Conservation (phyloP, 352 stramenopile genomes). For the Phytophthora macrochlamydospora region DNA sequence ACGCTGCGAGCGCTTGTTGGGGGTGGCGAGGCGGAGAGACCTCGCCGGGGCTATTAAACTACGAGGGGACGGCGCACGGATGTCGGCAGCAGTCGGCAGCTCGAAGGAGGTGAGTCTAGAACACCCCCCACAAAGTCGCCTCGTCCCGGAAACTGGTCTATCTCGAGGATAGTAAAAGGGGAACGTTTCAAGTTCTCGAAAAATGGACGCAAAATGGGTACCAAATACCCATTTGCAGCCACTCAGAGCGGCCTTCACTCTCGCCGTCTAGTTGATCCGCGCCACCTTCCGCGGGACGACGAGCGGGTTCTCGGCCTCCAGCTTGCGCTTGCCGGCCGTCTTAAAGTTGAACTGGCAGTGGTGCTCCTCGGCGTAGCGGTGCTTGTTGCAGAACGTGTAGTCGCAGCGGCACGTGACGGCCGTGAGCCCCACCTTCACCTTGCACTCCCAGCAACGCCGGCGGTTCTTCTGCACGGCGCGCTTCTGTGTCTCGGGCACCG, state of each 20-base stretch:
- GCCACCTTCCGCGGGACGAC: constrained; percentile 81
- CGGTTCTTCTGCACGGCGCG: constrained; percentile 85
- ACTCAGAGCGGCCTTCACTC: not conserved
- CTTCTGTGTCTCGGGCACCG: not conserved
- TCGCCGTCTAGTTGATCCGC: constrained; percentile 75
- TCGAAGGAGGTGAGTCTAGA: not conserved
- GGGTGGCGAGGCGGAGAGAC: constrained; percentile 4
- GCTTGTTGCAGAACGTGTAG: constrained; percentile 90
- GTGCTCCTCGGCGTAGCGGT: constrained; percentile 91
- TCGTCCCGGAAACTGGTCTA: constrained; percentile 19
- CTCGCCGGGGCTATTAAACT: constrained; percentile 29
- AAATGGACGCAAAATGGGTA: not conserved
- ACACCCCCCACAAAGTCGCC: not conserved
- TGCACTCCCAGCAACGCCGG: constrained; percentile 89
- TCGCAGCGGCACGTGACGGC: constrained; percentile 89
- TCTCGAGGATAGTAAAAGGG: constrained; percentile 20
- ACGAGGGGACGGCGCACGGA: constrained; percentile 3
- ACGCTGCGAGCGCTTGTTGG: constrained; percentile 26
- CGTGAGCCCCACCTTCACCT: constrained; percentile 84
- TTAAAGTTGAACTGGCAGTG: constrained; percentile 90
- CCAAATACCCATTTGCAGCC: not conserved
- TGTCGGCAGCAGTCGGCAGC: too few species aligned
- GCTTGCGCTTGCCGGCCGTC: constrained; percentile 75
- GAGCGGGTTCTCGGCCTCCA: constrained; percentile 84
- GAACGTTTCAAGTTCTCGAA: constrained; percentile 8